These are phyloP conservation scores for Myotisia sp. DNA, from an alignment of 2,329 filamentous ascomycete genomes.

Conservation along the genomic window DNA sequence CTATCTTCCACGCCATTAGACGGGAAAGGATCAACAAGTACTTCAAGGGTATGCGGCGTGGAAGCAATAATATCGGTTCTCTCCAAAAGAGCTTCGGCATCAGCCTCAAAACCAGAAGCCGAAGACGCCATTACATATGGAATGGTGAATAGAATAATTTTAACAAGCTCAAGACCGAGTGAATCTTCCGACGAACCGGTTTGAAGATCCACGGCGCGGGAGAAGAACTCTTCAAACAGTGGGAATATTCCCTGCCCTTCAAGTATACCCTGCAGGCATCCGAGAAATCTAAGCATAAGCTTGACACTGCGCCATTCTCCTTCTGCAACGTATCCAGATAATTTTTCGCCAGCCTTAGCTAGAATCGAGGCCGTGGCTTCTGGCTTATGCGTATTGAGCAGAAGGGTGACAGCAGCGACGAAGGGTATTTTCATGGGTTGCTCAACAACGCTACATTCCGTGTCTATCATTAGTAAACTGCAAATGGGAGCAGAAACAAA, in stretches of 20 bases:
- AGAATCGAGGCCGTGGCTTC: constrained; percentile 62
- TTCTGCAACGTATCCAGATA: constrained; percentile 52
- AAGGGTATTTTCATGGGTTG: constrained; percentile 98
- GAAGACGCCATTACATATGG: constrained; percentile 73
- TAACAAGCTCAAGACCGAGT: constrained; percentile 70
- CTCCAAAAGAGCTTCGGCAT: constrained; percentile 66
- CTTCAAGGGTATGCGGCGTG: constrained; percentile 71
- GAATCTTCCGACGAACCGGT: constrained; percentile 81
- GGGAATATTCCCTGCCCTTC: constrained; percentile 76
- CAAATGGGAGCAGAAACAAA: not conserved
- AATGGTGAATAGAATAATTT: constrained; percentile 88
- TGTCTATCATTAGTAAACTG: not conserved
- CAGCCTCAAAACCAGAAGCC: constrained; percentile 54
- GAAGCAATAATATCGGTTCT: constrained; percentile 92
- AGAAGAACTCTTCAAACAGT: constrained; percentile 78
- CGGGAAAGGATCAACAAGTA: constrained; percentile 73
- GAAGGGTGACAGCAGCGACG: constrained; percentile 66
- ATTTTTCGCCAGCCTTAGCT: constrained; percentile 42
- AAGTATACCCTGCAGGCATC: constrained; percentile 66
- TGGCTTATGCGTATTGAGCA: constrained; percentile 62
- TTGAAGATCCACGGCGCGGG: constrained; percentile 79
- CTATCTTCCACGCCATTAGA: constrained; percentile 40
- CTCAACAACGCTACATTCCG: constrained; percentile 53
- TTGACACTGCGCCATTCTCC: constrained; percentile 88
- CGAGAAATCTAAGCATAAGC: constrained; percentile 74